phyloP scores from a whole-genome alignment of 2,329 filamentous ascomycete species.

The Thermothelomyces thermophilus region DNA sequence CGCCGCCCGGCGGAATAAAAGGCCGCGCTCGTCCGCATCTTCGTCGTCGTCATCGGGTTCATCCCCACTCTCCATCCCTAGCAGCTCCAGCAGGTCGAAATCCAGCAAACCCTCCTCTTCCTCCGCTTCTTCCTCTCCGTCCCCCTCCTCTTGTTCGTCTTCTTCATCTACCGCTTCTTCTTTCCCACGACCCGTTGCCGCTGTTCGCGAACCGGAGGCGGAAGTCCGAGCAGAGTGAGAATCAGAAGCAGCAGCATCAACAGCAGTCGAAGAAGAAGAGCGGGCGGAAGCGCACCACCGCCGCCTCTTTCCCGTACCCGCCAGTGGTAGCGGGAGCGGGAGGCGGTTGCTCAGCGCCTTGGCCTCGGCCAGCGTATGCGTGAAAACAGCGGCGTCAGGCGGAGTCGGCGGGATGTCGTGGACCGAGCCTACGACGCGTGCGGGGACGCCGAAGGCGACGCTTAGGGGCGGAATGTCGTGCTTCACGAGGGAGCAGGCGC shows the following conservation, averaged over 20 bases:
- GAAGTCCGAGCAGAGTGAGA: background rate
- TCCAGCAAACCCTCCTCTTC: background rate
- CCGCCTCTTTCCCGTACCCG: too few relatives aligned
- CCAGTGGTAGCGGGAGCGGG: too few relatives aligned
- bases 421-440: conserved; percentile 20
- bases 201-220: too few relatives aligned
- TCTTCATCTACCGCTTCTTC: too few relatives aligned
- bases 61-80: background rate
- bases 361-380: conserved; percentile 16
- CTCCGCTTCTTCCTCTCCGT: background rate
- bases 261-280: too few relatives aligned
- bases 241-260: background rate
- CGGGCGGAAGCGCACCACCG: background rate
- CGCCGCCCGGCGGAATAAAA: background rate
- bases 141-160: background rate
- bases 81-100: background rate
- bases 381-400: background rate
- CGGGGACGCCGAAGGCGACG: conserved; percentile 27
- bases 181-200: too few relatives aligned
- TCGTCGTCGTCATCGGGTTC: background rate
- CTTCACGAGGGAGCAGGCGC: conserved; percentile 28
- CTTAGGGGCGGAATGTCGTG: conserved; percentile 25
- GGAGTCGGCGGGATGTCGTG: conserved; percentile 8
- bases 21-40: background rate
- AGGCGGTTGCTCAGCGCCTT: conserved; percentile 14